Percentiles rank a stretch among this genome's conserved stretches.
Conservation (phyloP, 176 grass and related monocot genomes). For the Avena insularis region DNA sequence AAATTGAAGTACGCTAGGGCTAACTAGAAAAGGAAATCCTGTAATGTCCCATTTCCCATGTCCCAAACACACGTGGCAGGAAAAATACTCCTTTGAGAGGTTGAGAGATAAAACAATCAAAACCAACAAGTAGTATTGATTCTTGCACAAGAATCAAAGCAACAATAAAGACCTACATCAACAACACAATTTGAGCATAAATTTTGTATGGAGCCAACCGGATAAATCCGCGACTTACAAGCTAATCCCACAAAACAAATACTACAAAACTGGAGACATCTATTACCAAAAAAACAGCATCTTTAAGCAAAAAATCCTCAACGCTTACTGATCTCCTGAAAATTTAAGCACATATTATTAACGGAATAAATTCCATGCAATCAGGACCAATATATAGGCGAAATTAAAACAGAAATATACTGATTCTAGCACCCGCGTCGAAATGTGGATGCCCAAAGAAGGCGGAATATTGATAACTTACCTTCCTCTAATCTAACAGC, state of each 20-base stretch:
- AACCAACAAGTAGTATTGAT: conserved; percentile 23
- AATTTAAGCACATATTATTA: conserved; percentile 35
- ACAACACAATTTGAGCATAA: conserved; percentile 24
- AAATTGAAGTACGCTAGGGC: neutral
- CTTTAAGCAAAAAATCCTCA: neutral
- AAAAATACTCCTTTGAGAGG: conserved; percentile 14
- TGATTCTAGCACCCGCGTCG: neutral
- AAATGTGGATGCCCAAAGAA: neutral
- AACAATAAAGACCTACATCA: conserved; percentile 31
- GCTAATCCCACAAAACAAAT: conserved; percentile 2
- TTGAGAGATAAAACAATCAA: conserved; percentile 25
- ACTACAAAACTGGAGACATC: neutral
- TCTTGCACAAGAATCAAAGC: conserved; percentile 34
- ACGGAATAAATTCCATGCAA: conserved; percentile 16
- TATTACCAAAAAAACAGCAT: conserved; percentile 23
- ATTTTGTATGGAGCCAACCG: neutral
- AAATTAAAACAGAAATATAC: neutral
- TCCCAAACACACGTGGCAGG: conserved; percentile 17
- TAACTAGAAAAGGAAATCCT: neutral
- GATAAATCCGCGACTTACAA: neutral
- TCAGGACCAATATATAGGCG: conserved; percentile 7
- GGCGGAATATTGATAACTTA: neutral
- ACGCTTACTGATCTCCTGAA: neutral
- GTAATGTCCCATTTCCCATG: neutral
- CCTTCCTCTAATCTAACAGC: neutral